Evolutionary conservation across 2,329 filamentous ascomycete genomes (phyloP).

Genomic region (Setomelanomma holmii): DNA sequence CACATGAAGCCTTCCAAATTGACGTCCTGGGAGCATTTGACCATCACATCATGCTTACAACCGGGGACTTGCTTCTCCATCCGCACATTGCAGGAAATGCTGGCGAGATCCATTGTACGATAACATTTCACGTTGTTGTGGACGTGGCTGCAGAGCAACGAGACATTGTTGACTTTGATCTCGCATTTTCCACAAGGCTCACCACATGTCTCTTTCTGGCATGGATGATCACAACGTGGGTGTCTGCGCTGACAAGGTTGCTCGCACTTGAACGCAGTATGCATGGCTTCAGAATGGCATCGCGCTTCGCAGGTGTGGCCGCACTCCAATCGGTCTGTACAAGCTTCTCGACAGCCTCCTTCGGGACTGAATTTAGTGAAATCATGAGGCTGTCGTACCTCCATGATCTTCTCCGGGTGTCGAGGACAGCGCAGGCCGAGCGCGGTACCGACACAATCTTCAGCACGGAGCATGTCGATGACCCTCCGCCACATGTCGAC

Average conservation of each 20-base stretch:
- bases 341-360: slow-evolving; percentile 37
- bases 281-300: slow-evolving; percentile 43
- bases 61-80: slow-evolving; percentile 60
- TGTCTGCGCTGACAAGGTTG: slow-evolving; percentile 33
- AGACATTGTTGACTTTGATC: slow-evolving; percentile 23
- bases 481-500: slow-evolving; percentile 71
- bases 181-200: slow-evolving; percentile 35
- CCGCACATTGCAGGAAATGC: slow-evolving; percentile 57
- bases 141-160: slow-evolving; percentile 39
- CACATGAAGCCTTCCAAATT: slow-evolving; percentile 55
- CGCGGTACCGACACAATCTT: slow-evolving; percentile 18
- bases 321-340: slow-evolving; percentile 33
- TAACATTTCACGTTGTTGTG: background rate
- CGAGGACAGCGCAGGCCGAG: slow-evolving; percentile 38
- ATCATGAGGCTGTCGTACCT: slow-evolving; percentile 37
- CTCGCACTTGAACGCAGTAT: slow-evolving; percentile 32
- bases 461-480: slow-evolving; percentile 56
- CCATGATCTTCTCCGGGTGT: slow-evolving; percentile 31
- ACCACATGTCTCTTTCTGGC: slow-evolving; percentile 37
- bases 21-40: slow-evolving; percentile 61
- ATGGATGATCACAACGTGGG: slow-evolving; percentile 34
- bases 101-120: slow-evolving; percentile 5
- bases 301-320: slow-evolving; percentile 37
- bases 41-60: slow-evolving; percentile 62
- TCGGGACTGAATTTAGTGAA: slow-evolving; percentile 37